These are phyloP conservation scores for Phytophthora megakarya DNA, from an alignment of 352 stramenopile species.

Conservation along the genomic window DNA sequence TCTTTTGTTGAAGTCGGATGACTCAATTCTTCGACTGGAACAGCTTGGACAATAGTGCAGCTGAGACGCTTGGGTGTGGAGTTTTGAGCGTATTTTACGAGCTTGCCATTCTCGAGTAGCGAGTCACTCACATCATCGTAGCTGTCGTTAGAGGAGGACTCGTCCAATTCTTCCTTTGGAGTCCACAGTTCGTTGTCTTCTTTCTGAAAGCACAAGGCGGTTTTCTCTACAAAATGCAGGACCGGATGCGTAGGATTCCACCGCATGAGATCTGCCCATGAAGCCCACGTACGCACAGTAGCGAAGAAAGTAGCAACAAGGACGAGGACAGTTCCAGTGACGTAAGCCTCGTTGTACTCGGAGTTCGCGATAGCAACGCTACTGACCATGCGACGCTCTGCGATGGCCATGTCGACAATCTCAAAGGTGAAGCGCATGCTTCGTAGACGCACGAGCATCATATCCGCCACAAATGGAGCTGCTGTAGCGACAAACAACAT, in stretches of 20 bases:
- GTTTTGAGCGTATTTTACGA: constrained; percentile 8
- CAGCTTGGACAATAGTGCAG: constrained; percentile 4
- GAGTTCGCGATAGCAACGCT: constrained; percentile 29
- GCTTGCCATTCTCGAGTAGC: constrained; percentile 25
- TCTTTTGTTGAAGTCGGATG: background rate
- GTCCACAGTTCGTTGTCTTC: constrained; percentile 27
- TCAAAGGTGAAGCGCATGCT: constrained; percentile 43
- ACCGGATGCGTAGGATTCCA: constrained; percentile 21
- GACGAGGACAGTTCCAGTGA: constrained; percentile 9
- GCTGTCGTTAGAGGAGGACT: constrained; percentile 17
- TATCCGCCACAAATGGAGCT: constrained; percentile 28
- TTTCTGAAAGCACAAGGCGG: constrained; percentile 9
- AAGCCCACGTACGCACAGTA: constrained; percentile 24
- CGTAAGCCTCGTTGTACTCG: constrained; percentile 24
- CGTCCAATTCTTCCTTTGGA: constrained; percentile 19
- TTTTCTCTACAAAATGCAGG: background rate
- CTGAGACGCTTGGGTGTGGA: constrained; percentile 20
- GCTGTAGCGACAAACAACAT: constrained; percentile 25
- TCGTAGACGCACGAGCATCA: constrained; percentile 30
- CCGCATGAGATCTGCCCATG: constrained; percentile 27
- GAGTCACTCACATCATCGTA: constrained; percentile 23
- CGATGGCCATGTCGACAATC: constrained; percentile 32
- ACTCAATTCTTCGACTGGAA: background rate
- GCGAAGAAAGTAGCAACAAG: constrained; percentile 26
- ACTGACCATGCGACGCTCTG: constrained; percentile 28